Evolutionary conservation across 345 rosid genomes (phyloP), one percentile per base, ranked within the genome.

Genomic region (Ceriops zippeliana): DNA sequence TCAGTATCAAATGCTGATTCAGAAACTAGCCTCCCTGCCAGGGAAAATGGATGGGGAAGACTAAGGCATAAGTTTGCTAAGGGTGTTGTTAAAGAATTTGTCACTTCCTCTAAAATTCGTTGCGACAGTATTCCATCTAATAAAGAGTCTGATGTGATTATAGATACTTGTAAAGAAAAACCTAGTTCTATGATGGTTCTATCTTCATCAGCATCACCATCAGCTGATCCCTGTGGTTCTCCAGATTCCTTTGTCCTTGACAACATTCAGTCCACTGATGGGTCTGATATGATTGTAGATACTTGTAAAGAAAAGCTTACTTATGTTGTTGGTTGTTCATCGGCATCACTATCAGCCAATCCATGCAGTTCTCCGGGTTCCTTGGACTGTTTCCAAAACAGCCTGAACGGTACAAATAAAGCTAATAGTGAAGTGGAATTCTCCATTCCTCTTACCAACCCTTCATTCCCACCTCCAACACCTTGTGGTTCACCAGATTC

Each of bases 31-130:
- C 87, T 86, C 22, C 89, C 90, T 17, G 81, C 90, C 2, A 79
- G 90, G 69, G 87, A 88, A 73, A 80, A 69, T 53, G 90, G 87
- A 22, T 88, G 93, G 93, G 78, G 84, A 54, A 82, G 79, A 74
- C 81, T 88, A 42, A 79, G 90, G 62, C 83, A 75, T 75, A 88
- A 86, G 83, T 83, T 88, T 78, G 86, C 86, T 11, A 72, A 42
- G 57, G 89, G 90, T 17, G 53, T 75, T 27, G 77, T 88, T 79
- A 84, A 78, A 73, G 90, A 84, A 69, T 76, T 80, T 79, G 57
- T 88, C 19, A 61, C 74, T 5, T 81, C 89, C 31, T 70, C 86
- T 42, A 87, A 76, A 62, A 62, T 70, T 77, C 74, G 72, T 31
- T 61, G 62, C n/a, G 72, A 62, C 46, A 32, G 37, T 51, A 21